Evolutionary conservation across 1,139 yeast genomes (phyloP).

Genomic region (Yamadazyma friedrichii): DNA sequence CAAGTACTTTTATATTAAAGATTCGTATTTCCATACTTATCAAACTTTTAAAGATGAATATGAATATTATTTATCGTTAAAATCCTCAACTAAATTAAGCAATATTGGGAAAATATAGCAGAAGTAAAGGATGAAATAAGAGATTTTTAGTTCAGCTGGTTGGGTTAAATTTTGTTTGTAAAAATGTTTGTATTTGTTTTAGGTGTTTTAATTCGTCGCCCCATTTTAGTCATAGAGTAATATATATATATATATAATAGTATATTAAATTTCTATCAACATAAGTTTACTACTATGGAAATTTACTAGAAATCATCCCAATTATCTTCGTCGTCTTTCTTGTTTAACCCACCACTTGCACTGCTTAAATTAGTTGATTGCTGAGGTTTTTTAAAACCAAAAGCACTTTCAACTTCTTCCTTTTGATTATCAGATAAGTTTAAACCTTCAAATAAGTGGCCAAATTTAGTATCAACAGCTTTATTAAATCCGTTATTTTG

Average conservation of each 20-base stretch:
- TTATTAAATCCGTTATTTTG: constrained; percentile 33
- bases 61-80: constrained; percentile 17
- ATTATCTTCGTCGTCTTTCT: constrained; percentile 36
- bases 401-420: constrained; percentile 57
- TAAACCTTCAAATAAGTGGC: constrained; percentile 50
- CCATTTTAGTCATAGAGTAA: background rate
- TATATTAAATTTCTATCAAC: background rate
- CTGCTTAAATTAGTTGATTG: constrained; percentile 59
- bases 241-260: background rate
- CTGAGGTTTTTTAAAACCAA: constrained; percentile 65
- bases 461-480: constrained; percentile 48
- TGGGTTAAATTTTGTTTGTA: background rate
- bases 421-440: constrained; percentile 22
- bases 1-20: constrained; percentile 52
- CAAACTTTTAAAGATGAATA: constrained; percentile 40
- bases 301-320: constrained; percentile 43
- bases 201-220: background rate
- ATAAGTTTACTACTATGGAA: background rate
- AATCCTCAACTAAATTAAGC: constrained; percentile 7
- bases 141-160: background rate
- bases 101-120: constrained; percentile 3
- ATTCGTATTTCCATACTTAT: constrained; percentile 49
- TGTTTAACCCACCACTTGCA: constrained; percentile 36
- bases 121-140: background rate
- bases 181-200: background rate